Conservation (phyloP, 495 filamentous ascomycete genomes). For the Podospora fimiseda region DNA sequence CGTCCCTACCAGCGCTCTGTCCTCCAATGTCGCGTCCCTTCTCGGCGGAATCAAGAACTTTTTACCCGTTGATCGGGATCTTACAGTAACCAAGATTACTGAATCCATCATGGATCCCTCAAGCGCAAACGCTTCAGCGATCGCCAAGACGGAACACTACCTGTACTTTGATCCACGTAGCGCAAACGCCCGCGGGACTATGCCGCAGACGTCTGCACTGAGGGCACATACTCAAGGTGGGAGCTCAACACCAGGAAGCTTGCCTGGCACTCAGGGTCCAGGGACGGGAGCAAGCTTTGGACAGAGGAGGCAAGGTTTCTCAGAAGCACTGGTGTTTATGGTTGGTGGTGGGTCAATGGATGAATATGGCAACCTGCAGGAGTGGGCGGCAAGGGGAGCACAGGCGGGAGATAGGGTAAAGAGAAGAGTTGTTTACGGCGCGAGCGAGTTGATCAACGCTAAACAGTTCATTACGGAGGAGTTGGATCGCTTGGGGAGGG, state of each 20-base stretch:
- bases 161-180: conserved; percentile 97
- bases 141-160: conserved; percentile 95
- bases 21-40: conserved; percentile 82
- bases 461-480: conserved; percentile 78
- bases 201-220: conserved; percentile 63
- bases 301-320: conserved; percentile 86
- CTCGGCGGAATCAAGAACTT: conserved; percentile 99
- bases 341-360: conserved; percentile 98
- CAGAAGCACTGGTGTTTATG: conserved; percentile 92
- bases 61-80: conserved; percentile 86
- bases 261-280: conserved; percentile 38
- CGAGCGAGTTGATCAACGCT: conserved; percentile 88
- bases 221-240: conserved; percentile 26
- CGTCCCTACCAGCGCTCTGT: conserved; percentile 50
- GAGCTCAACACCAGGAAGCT: conserved; percentile 33
- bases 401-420: conserved; percentile 43
- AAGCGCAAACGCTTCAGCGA: conserved; percentile 79
- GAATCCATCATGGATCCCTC: conserved; percentile 98
- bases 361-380: conserved; percentile 95
- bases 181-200: conserved; percentile 87
- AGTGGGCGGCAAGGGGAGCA: conserved; percentile 79
- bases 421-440: conserved; percentile 87
- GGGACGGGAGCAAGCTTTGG: conserved; percentile 87
- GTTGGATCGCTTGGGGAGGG: conserved; percentile 65
- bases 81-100: conserved; percentile 94